These are phyloP conservation scores for Tricholoma hemisulphureum DNA, from an alignment of 768 basidiomycete species.

Conservation along the genomic window DNA sequence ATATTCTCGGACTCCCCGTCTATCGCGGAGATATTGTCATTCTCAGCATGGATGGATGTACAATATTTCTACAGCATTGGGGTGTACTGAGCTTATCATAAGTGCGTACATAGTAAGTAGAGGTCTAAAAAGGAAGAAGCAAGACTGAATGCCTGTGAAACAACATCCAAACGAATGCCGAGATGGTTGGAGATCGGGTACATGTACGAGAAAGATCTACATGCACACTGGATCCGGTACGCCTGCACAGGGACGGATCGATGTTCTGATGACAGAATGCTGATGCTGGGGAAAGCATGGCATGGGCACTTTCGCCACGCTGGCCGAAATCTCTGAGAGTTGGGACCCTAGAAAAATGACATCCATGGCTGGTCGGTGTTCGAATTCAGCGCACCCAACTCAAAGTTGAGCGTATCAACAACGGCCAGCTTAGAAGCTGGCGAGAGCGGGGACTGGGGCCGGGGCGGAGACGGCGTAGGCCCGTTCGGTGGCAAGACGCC, in stretches of 20 bases:
- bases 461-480: neutral
- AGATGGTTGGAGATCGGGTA: neutral
- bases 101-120: neutral
- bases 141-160: neutral
- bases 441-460: constrained; percentile 23
- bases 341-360: constrained; percentile 43
- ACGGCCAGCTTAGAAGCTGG: constrained; percentile 40
- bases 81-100: too few relatives aligned
- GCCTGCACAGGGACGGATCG: neutral
- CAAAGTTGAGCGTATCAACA: constrained; percentile 47
- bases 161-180: neutral
- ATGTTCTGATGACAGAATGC: constrained; percentile 1
- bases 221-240: neutral
- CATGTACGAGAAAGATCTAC: neutral
- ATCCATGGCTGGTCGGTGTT: constrained; percentile 44
- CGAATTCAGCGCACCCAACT: constrained; percentile 45
- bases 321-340: neutral
- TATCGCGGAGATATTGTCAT: neutral
- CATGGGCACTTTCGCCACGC: neutral
- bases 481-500: constrained; percentile 23
- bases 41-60: neutral
- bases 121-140: neutral
- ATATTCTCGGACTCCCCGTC: constrained; percentile 11
- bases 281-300: too few relatives aligned
- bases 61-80: neutral